These are phyloP conservation scores for Gaertneriomyces sp. DNA, from an alignment of 192 early-diverging fungal species.

Conservation along the genomic window DNA sequence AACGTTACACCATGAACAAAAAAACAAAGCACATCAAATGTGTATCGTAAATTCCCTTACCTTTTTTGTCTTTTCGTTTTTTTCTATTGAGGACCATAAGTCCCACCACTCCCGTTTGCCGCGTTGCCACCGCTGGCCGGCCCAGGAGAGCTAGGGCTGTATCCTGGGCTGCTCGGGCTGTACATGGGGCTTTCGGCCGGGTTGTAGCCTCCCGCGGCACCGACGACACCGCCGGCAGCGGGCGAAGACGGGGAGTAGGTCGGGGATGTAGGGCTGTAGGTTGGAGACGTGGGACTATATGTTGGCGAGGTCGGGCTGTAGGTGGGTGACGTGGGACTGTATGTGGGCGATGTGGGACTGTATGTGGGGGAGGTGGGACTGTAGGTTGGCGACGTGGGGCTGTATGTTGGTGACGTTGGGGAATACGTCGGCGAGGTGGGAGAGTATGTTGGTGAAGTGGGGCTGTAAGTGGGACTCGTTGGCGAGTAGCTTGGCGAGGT, in stretches of 20 bases:
- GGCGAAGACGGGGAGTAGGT: constrained; percentile 68
- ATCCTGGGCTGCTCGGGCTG: constrained; percentile 63
- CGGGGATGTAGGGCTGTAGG: constrained; percentile 68
- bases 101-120: too few relatives aligned
- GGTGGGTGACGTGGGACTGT: constrained; percentile 61
- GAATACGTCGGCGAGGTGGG: constrained; percentile 71
- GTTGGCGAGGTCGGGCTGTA: constrained; percentile 67
- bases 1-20: too few relatives aligned
- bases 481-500: constrained; percentile 73
- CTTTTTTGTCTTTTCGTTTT: too few relatives aligned
- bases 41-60: too few relatives aligned
- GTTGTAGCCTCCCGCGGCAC: constrained; percentile 2
- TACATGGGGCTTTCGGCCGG: constrained; percentile 50
- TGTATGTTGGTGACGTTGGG: constrained; percentile 68
- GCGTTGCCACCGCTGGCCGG: too few relatives aligned
- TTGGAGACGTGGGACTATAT: constrained; percentile 70
- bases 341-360: constrained; percentile 67
- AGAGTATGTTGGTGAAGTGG: constrained; percentile 68
- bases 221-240: constrained; percentile 49
- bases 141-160: constrained; percentile 48
- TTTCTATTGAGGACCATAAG: too few relatives aligned
- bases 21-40: too few relatives aligned
- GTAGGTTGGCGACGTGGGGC: constrained; percentile 73
- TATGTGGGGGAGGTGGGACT: constrained; percentile 72
- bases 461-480: constrained; percentile 67